Evolutionary conservation across 768 basidiomycete species (phyloP).

Genomic region (Boletus rubroflammeus): DNA sequence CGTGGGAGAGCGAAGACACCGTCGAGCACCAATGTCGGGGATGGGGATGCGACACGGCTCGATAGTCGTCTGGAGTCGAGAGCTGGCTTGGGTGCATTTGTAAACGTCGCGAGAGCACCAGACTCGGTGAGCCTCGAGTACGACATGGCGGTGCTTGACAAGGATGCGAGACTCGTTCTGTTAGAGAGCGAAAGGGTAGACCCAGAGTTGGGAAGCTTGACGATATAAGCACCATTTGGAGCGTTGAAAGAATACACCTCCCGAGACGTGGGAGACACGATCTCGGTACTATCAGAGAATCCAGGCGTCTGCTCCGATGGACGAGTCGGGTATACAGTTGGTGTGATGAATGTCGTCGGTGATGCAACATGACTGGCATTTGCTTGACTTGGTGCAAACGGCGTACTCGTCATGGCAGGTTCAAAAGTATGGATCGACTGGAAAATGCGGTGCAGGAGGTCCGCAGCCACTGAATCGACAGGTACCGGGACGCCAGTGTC

Average conservation of each 20-base stretch:
- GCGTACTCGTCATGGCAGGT: constrained; percentile 19
- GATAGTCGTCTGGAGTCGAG: background rate
- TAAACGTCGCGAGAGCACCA: background rate
- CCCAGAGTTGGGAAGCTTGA: constrained; percentile 15
- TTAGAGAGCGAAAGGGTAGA: background rate
- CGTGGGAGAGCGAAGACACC: constrained; percentile 21
- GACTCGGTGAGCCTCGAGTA: background rate
- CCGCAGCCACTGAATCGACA: background rate
- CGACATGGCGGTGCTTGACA: background rate
- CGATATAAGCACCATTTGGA: constrained; percentile 1
- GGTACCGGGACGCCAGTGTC: background rate
- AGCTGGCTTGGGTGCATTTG: background rate
- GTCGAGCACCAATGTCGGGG: constrained; percentile 19
- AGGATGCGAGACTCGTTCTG: background rate
- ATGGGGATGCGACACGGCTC: constrained; percentile 2
- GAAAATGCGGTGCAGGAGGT: background rate
- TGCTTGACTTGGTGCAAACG: background rate
- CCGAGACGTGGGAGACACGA: constrained; percentile 5
- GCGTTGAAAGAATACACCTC: constrained; percentile 2
- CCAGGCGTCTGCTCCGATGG: background rate
- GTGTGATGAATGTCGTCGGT: background rate
- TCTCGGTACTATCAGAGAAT: background rate
- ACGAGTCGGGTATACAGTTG: background rate
- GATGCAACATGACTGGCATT: background rate
- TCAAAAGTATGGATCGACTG: constrained; percentile 5